Evolutionary conservation across 2,329 filamentous ascomycete species (phyloP).

Genomic region (Pyrenophora seminiperda): DNA sequence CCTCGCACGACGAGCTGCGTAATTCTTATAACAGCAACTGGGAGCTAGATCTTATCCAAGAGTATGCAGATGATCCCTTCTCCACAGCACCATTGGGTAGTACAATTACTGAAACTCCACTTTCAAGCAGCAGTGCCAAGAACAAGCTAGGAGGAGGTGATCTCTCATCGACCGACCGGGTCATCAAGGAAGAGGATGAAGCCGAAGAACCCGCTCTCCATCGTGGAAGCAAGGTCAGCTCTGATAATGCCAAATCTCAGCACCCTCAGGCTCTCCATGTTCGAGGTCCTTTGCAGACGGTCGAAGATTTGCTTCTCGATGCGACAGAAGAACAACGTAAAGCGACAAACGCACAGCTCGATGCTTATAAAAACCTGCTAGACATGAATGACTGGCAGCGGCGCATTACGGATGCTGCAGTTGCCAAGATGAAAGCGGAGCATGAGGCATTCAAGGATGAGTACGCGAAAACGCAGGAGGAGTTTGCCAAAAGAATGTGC

Average conservation of each 20-base stretch:
- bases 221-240: slow-evolving; percentile 8
- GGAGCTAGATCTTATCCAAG: slow-evolving; percentile 25
- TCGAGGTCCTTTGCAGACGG: slow-evolving; percentile 28
- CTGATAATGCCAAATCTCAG: slow-evolving; percentile 3
- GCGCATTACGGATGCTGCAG: slow-evolving; percentile 14
- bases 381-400: slow-evolving; percentile 12
- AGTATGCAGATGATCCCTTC: slow-evolving; percentile 18
- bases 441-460: slow-evolving; percentile 21
- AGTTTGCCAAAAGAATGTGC: slow-evolving; percentile 3
- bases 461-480: slow-evolving; percentile 5
- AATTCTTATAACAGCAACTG: slow-evolving; percentile 13
- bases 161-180: slow-evolving; percentile 16
- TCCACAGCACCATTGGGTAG: background rate
- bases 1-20: slow-evolving; percentile 23
- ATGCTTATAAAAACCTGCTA: background rate
- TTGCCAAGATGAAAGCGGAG: slow-evolving; percentile 10
- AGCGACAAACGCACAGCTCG: slow-evolving; percentile 13
- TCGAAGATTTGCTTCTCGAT: slow-evolving; percentile 33
- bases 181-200: background rate
- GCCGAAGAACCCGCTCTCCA: slow-evolving; percentile 4
- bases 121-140: background rate
- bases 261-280: background rate
- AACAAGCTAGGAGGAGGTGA: slow-evolving; percentile 20
- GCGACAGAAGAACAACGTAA: slow-evolving; percentile 17
- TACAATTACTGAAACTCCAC: slow-evolving; percentile 2